Conservation (phyloP, 768 basidiomycete species). For the Tulasnella sp. region DNA sequence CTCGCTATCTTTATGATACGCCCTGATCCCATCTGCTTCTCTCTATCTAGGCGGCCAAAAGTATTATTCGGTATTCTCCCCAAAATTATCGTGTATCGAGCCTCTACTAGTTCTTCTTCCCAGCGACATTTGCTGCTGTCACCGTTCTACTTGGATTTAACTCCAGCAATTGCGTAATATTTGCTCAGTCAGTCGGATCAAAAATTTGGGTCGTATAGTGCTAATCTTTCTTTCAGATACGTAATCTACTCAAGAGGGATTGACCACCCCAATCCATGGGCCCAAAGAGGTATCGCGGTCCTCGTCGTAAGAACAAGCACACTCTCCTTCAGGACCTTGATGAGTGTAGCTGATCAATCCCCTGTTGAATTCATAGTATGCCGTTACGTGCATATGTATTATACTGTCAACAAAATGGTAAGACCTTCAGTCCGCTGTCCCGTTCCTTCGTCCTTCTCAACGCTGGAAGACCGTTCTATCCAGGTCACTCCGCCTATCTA, state of each 20-base stretch:
- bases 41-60: neutral
- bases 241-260: neutral
- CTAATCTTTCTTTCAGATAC: neutral
- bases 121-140: constrained; percentile 21
- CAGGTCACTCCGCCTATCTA: constrained; percentile 18
- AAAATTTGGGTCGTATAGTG: too few species aligned
- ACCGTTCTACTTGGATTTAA: constrained; percentile 20
- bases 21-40: neutral
- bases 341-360: neutral
- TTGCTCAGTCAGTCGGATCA: constrained; percentile 17
- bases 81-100: neutral
- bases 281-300: neutral
- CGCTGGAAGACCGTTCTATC: neutral
- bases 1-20: too few species aligned
- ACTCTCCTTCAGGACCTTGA: neutral
- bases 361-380: neutral
- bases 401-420: constrained; percentile 16
- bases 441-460: neutral
- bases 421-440: neutral
- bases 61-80: neutral
- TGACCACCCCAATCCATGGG: neutral
- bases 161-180: constrained; percentile 19
- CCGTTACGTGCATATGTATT: neutral
- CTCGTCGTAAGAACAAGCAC: neutral
- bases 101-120: constrained; percentile 21